Evolutionary conservation across 805 yeast genomes (phyloP), one percentile per base, ranked within the genome.

Genomic region (Suhomyces prunicola): DNA sequence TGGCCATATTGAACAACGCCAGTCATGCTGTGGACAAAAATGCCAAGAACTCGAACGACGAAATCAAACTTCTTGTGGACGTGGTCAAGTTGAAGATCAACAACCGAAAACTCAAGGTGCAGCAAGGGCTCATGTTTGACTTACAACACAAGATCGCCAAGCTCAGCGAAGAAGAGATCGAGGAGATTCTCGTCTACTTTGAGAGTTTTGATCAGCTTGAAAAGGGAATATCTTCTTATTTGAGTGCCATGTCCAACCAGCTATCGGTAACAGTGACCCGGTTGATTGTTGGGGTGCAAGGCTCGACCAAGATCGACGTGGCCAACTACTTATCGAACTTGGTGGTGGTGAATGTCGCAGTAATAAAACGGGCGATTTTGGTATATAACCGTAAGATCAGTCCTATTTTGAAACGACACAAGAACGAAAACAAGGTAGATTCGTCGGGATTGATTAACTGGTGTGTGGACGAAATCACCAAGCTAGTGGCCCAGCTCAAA

Each of bases 401-500:
- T 27, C 62, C 65, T 1, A 60, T 73, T 2, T 54, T 74, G 42
- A 63, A 63, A 46, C 59, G 69, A 10, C 61, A 64, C 49, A 35
- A 24, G 22, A 64, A 60, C 46, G 65, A 66, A 29, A 61, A 57
- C 12, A 54, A 55, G 5, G 67, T 65, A 7, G 68, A 67, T 44
- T 76, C 87, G 8, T 81, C 87, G 58, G 76, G 77, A 29, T 72
- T 90, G 15, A 86, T 90, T n/a, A 83, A 85, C 56, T 90, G 97
- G 96, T 81, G 87, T 33, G 81, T 82, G 52, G 78, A 78, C 10
- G 87, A 85, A 65, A 80, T 88, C 31, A 80, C 81, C 41, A 73
- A 74, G 47, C 86, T 87, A 57, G 82, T 84, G 29, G 71, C 73
- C 15, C 68, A 84, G 6, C 80, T 91, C 59, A 81, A 83, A 47